phyloP scores from a whole-genome alignment of 805 yeast species.

The Yarrowia keelungensis region DNA sequence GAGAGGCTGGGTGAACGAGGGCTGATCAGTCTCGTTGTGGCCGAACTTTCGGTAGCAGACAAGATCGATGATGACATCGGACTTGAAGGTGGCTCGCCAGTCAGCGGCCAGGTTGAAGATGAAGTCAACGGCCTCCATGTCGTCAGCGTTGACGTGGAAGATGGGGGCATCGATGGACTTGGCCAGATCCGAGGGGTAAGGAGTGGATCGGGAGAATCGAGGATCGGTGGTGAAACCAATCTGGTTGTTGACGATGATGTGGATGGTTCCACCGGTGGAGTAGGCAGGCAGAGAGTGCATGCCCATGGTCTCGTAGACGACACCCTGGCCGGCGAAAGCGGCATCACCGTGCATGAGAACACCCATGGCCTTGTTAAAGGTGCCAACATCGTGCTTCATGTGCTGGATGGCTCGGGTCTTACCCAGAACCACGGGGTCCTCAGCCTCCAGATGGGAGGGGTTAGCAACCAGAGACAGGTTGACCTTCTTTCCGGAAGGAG shows the following conservation, averaged over 20 bases:
- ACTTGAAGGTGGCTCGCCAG: constrained; percentile 96
- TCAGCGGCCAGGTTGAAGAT: constrained; percentile 97
- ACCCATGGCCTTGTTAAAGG: constrained; percentile 84
- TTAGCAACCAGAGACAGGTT: constrained; percentile 96
- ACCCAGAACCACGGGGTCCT: constrained; percentile 98
- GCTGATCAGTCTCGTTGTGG: constrained; percentile 99
- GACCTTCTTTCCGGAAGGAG: constrained; percentile 96
- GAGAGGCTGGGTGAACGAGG: constrained; percentile 96
- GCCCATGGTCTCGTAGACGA: constrained; percentile 98
- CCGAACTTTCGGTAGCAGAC: constrained; percentile 99
- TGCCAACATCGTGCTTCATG: constrained; percentile 84
- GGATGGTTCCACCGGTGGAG: constrained; percentile 98
- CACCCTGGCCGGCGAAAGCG: constrained; percentile 99
- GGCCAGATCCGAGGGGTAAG: constrained; percentile 97
- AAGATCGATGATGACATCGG: constrained; percentile 94
- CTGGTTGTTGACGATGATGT: constrained; percentile 95
- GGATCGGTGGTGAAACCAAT: constrained; percentile 99
- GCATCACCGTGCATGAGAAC: constrained; percentile 98
- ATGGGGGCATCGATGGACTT: constrained; percentile 97
- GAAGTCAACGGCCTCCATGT: constrained; percentile 89
- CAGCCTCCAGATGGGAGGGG: constrained; percentile 99
- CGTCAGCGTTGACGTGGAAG: constrained; percentile 99
- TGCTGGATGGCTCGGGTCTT: constrained; percentile 96
- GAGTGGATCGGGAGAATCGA: constrained; percentile 94
- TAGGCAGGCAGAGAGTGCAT: constrained; percentile 90